These are phyloP conservation scores for Pichia heedii DNA, from an alignment of 805 yeast species.

Conservation along the genomic window DNA sequence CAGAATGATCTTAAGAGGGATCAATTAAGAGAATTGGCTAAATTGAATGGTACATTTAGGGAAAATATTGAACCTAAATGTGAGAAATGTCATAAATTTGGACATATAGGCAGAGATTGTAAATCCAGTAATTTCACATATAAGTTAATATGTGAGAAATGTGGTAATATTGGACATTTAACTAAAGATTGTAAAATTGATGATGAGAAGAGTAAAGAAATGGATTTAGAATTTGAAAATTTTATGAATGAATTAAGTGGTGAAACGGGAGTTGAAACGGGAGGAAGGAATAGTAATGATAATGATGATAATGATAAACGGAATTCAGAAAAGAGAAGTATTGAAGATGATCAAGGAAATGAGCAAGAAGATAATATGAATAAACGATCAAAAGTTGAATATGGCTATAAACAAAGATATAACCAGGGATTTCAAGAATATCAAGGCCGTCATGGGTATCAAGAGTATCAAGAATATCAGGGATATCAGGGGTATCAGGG, in stretches of 20 bases:
- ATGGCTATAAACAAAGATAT: background rate
- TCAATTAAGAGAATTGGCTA: constrained; percentile 87
- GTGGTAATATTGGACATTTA: constrained; percentile 81
- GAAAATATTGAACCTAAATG: constrained; percentile 58
- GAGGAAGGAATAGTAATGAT: background rate
- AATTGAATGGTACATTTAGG: constrained; percentile 86
- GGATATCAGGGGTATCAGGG: background rate
- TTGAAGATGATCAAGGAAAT: background rate
- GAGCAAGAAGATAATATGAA: background rate
- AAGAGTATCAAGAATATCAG: background rate
- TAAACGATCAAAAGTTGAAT: background rate
- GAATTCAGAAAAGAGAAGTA: background rate
- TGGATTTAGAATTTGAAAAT: constrained; percentile 41
- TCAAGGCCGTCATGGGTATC: background rate
- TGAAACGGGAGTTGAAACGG: constrained; percentile 13
- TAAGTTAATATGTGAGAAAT: constrained; percentile 58
- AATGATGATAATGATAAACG: background rate
- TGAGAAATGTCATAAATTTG: constrained; percentile 54
- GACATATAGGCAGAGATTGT: constrained; percentile 59
- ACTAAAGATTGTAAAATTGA: constrained; percentile 72
- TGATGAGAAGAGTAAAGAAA: constrained; percentile 17
- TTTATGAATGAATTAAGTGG: constrained; percentile 43
- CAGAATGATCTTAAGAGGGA: constrained; percentile 86
- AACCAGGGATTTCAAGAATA: too few species aligned
- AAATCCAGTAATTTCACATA: constrained; percentile 44